Conservation (phyloP, 768 basidiomycete species). For the Termitomyces sp. region DNA sequence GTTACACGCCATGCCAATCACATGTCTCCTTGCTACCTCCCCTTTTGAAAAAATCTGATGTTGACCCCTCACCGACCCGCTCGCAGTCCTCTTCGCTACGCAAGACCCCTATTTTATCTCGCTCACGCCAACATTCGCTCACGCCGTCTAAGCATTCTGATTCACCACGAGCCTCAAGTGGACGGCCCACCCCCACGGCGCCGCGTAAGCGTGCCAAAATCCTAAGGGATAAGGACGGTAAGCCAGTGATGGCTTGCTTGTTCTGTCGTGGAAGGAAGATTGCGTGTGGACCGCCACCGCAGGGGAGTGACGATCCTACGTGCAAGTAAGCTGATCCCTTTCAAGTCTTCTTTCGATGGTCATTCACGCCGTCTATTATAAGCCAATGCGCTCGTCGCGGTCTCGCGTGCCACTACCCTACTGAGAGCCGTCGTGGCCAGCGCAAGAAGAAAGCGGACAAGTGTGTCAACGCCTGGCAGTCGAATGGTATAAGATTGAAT, state of each 20-base stretch:
- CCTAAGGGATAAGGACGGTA: constrained; percentile 13
- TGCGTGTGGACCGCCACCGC: constrained; percentile 39
- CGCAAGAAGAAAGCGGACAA: constrained; percentile 3
- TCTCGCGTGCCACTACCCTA: constrained; percentile 5
- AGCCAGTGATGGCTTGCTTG: constrained; percentile 41
- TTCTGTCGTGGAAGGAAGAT: constrained; percentile 50
- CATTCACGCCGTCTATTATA: not conserved
- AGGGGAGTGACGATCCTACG: constrained; percentile 30
- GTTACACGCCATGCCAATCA: not conserved
- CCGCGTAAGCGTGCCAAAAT: constrained; percentile 5
- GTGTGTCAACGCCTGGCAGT: not conserved
- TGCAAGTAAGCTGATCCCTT: constrained; percentile 41
- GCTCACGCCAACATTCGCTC: too few relatives aligned
- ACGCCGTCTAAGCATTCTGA: not conserved
- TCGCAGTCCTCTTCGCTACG: not conserved
- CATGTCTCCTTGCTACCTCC: not conserved
- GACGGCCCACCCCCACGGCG: not conserved
- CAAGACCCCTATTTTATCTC: not conserved
- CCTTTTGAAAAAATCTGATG: not conserved
- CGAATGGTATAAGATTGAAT: not conserved
- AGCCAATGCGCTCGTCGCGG: constrained; percentile 12
- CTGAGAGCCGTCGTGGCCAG: constrained; percentile 11
- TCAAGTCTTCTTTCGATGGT: not conserved
- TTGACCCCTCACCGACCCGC: not conserved
- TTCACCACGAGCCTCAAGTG: not conserved